These are phyloP conservation scores for Sporisorium graminicola DNA, from an alignment of 1,284 basidiomycete genomes.

Conservation along the genomic window DNA sequence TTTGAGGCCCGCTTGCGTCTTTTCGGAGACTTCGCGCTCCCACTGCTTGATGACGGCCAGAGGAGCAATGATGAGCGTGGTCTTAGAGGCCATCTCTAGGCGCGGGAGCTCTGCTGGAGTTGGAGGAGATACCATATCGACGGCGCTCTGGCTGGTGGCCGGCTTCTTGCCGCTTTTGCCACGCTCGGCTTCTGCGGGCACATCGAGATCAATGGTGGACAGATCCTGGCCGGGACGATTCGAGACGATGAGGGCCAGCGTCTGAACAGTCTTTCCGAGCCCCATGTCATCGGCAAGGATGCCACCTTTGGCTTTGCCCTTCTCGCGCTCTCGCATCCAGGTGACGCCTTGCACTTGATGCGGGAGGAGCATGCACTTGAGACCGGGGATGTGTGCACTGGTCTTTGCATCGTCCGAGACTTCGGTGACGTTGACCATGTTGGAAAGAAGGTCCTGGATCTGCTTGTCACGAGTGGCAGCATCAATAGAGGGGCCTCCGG, in stretches of 20 bases:
- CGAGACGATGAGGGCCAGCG: conserved; percentile 89
- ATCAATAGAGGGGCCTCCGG: conserved; percentile 34
- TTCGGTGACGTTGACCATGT: conserved; percentile 57
- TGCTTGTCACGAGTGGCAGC: conserved; percentile 58
- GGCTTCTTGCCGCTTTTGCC: conserved; percentile 23
- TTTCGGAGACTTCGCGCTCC: conserved; percentile 85
- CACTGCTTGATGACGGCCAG: conserved; percentile 87
- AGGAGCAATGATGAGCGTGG: conserved; percentile 68
- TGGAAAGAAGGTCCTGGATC: conserved; percentile 53
- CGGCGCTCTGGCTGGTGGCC: background rate
- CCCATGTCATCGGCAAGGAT: conserved; percentile 95
- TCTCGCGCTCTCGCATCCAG: conserved; percentile 90
- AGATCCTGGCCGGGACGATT: conserved; percentile 81
- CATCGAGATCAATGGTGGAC: conserved; percentile 81
- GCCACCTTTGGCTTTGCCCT: conserved; percentile 80
- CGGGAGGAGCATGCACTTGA: conserved; percentile 80
- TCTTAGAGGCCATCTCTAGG: conserved; percentile 39
- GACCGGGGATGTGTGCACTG: conserved; percentile 44
- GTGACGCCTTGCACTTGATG: conserved; percentile 86
- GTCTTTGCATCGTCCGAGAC: conserved; percentile 37
- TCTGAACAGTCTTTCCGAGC: conserved; percentile 88
- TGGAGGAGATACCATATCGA: conserved; percentile 7
- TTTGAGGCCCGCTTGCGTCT: conserved; percentile 73
- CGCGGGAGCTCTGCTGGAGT: conserved; percentile 21
- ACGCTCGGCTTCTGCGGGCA: conserved; percentile 17